Evolutionary conservation across 2,329 filamentous ascomycete species (phyloP), one percentile per base, ranked within the genome.

Genomic region (Periconia sp.): DNA sequence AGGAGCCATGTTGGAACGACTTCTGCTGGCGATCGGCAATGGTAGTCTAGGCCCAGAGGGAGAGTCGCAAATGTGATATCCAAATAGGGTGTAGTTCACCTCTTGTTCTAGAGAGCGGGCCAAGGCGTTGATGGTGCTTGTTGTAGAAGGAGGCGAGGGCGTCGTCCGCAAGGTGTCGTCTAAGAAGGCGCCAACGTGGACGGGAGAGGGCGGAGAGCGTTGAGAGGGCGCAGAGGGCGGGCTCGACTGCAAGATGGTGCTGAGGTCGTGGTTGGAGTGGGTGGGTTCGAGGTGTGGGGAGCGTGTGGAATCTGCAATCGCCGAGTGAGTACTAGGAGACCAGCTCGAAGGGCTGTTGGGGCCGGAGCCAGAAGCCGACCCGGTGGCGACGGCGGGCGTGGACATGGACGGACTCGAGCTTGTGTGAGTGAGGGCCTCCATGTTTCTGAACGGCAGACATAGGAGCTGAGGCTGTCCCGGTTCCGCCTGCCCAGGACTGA

Each of bases 81-180:
- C 33, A 16, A 50, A 60, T 13, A 51, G 52, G 8, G 40, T 46
- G 44, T 38, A 52, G 32, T 48, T 35, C 16, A 52, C 36, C 26
- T 55, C n/a, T n/a, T n/a, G n/a, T n/a, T n/a, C n/a, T n/a, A n/a
- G n/a, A n/a, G n/a, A n/a, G n/a, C n/a, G n/a, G n/a, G n/a, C n/a
- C 30, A 55, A 34, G 10, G 57, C 53, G 40, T 67, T 63, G 45
- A 68, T 57, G 36, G 65, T 59, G 48, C 48, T 51, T 18, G 45
- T 25, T 2, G 19, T 18, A n/a, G 48, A 46, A 2, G 57, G 49
- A 6, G 57, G 46, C 23, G 57, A 40, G 25, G 52, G 50, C 9
- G 52, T 30, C n/a, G 45, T 13, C 26, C 37, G 50, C 33, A 54
- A 50, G 24, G 44, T 40, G n/a, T 58, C 49, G 43, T 53, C 18